Base-by-base conservation (phyloP, 495 filamentous ascomycete genomes). In the Arthonia radiata region DNA sequence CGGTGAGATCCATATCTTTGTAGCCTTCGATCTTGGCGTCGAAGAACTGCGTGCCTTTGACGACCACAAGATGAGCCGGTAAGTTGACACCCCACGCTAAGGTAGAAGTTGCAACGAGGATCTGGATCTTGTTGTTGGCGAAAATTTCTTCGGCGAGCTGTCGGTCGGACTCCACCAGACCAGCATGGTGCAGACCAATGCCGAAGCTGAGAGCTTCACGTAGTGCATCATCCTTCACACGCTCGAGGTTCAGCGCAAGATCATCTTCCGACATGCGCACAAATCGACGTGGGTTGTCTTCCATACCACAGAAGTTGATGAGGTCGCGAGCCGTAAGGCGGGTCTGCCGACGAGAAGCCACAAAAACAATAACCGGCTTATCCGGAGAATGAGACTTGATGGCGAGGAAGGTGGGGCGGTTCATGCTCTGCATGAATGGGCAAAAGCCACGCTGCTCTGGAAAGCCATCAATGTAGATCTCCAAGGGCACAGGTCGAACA, bases 1-100 rank as follows among this genome's bases (percentile, higher is more conserved):
- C 86, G 0, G 86, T 99, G 29, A 99, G 53, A 48, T 99, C 89
- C 89, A 94, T 94, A 49, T 99, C 86, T 36, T 77, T 81, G 47
- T 99, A 99, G 0, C 78, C 86, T 48, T 92, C 89, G 16, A 78
- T 83, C 42, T 99, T 94, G 4, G 83, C 83, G 44, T 99, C 86
- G 49, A 90, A 99, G 54, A 72, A 99, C 41, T 99, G 86, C 1
- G 86, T 99, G 25, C 86, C 86, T 41, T 99, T 99, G 25, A 99
- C 89, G 5, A 99, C 74, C 5, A 99, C 86, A 3, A 99, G 59
- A 54, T 99, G 86, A 1, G 86, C 86, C 0, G 86, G 86, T 42
- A 99, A 59, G 48, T 99, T 99, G 33, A 99, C 89, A 48, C 86
- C 86, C 86, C 86, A 99, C 4, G 86, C 86, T 14, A 99, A 57